A percentile compares a stretch with the other conserved stretches of the same genome.
Evolutionary conservation across 139 green algal species (phyloP).

Genomic region (Deuterostichococcus epilithicus): DNA sequence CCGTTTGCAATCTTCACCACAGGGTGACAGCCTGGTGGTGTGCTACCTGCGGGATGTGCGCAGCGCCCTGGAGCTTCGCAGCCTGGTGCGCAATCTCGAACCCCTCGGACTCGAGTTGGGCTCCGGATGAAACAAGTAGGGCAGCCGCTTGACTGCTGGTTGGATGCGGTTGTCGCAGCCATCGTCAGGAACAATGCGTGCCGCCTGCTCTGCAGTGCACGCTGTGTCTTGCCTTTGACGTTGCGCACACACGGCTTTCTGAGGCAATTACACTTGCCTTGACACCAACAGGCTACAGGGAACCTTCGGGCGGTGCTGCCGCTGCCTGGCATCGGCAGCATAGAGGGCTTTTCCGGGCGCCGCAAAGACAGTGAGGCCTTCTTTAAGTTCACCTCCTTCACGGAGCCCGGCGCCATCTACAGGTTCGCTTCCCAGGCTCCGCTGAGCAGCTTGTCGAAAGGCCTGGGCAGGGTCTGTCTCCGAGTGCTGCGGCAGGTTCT

Average conservation of each 20-base stretch:
- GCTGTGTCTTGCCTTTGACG: too few species aligned
- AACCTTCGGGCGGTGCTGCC: conserved; percentile 35
- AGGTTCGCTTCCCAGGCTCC: conserved; percentile 22
- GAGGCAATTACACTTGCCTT: too few species aligned
- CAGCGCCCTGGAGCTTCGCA: conserved; percentile 56
- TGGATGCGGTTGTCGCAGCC: too few species aligned
- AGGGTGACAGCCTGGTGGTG: conserved; percentile 68
- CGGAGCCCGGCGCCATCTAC: conserved; percentile 63
- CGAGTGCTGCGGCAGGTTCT: too few species aligned
- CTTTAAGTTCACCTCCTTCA: conserved; percentile 72
- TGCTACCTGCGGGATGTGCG: conserved; percentile 67
- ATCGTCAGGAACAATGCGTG: too few species aligned
- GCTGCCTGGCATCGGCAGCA: conserved; percentile 61
- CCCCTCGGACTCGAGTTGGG: too few species aligned
- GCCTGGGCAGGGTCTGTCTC: too few species aligned
- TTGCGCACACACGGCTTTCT: too few species aligned
- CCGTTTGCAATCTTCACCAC: not conserved
- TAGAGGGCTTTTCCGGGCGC: conserved; percentile 53
- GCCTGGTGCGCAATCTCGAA: conserved; percentile 34
- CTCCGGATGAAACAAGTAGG: too few species aligned
- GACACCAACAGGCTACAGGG: conserved; percentile 16
- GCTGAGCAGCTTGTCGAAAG: too few species aligned
- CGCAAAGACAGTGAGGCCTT: conserved; percentile 65
- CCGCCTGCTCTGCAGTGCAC: too few species aligned
- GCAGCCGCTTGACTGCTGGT: too few species aligned